These are phyloP conservation scores for Metschnikowia sp. DNA, from an alignment of 805 yeast genomes.

Conservation along the genomic window DNA sequence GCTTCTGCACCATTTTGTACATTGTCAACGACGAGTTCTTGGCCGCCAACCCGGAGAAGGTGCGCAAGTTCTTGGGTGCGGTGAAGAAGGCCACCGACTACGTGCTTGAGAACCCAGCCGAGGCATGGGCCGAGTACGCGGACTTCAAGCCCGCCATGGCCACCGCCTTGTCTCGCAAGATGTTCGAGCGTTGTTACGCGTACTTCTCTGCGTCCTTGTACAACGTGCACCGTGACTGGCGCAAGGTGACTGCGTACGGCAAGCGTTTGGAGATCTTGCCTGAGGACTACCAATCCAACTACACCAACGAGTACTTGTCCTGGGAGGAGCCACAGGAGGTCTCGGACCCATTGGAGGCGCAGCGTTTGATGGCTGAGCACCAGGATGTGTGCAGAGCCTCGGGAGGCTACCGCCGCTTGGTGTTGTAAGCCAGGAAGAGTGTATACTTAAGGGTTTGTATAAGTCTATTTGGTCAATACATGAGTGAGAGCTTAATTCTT, in stretches of 20 bases:
- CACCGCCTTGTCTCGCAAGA: constrained; percentile 39
- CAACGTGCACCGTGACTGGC: constrained; percentile 57
- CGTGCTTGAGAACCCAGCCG: constrained; percentile 40
- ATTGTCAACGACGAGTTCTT: constrained; percentile 51
- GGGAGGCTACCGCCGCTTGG: constrained; percentile 49
- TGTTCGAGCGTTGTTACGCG: constrained; percentile 53
- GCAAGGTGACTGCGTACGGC: constrained; percentile 52
- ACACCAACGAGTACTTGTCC: constrained; percentile 47
- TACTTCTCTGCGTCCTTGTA: constrained; percentile 50
- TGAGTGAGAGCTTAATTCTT: no score
- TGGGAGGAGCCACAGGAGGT: constrained; percentile 51
- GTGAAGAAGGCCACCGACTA: constrained; percentile 50
- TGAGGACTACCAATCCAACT: constrained; percentile 46
- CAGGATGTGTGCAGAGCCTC: constrained; percentile 45
- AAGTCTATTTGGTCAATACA: no score
- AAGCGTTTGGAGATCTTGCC: constrained; percentile 52
- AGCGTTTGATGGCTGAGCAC: constrained; percentile 43
- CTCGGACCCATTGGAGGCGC: constrained; percentile 46
- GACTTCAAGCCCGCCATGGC: constrained; percentile 48
- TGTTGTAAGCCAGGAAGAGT: not conserved
- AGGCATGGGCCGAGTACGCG: constrained; percentile 45
- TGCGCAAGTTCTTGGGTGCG: constrained; percentile 44
- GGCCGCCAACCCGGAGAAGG: constrained; percentile 44
- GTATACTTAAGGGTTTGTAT: no score
- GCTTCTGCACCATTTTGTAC: constrained; percentile 55